Evolutionary conservation across 129 eudicot genomes (phyloP).

Genomic region (Deinandra increscens): DNA sequence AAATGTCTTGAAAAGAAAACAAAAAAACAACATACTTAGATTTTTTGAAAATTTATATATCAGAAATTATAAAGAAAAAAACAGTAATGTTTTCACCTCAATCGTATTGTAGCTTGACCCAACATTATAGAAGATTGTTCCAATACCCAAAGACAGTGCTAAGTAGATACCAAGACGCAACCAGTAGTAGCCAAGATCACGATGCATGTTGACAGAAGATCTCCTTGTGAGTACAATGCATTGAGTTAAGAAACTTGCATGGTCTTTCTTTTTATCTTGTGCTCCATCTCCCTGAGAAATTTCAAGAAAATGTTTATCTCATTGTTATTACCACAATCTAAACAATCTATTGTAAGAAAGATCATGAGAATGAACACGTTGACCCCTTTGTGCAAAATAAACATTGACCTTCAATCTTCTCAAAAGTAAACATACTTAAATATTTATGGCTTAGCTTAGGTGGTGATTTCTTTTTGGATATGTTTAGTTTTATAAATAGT

Average conservation of each 20-base stretch:
- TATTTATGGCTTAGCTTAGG: no score
- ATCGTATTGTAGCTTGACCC: constrained; percentile 46
- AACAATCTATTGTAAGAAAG: no score
- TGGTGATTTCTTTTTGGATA: no score
- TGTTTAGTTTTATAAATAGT: no score
- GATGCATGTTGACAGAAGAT: constrained; percentile 61
- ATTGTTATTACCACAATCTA: background rate
- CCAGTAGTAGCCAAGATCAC: constrained; percentile 70
- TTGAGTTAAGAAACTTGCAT: constrained; percentile 52
- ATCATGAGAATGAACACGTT: no score
- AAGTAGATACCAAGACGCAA: constrained; percentile 53
- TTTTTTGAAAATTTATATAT: no score
- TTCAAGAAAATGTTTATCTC: background rate
- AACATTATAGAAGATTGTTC: constrained; percentile 49
- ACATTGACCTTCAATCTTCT: no score
- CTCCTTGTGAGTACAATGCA: constrained; percentile 49
- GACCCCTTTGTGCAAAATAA: no score
- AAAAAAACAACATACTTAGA: no score
- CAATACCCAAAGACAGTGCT: constrained; percentile 43
- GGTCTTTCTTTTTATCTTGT: constrained; percentile 34
- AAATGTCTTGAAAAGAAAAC: no score
- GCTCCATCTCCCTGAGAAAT: constrained; percentile 15
- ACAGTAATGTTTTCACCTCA: constrained; percentile 32
- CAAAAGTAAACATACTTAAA: no score
- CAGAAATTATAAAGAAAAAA: no score